These are phyloP conservation scores for Podila epicladia DNA, from an alignment of 192 early-diverging fungal species.

Conservation along the genomic window DNA sequence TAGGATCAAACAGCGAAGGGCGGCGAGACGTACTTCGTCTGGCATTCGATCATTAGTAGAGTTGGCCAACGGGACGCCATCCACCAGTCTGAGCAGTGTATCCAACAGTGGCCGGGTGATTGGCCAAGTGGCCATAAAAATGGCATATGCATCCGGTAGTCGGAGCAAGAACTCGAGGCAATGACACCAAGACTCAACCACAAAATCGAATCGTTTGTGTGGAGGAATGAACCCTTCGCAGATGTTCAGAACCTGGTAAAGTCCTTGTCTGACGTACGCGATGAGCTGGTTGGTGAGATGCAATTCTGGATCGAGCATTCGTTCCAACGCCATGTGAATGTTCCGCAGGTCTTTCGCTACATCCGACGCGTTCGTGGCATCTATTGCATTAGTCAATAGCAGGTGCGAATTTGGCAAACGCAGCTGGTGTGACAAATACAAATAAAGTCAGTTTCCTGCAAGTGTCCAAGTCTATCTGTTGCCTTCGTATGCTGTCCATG, in stretches of 20 bases:
- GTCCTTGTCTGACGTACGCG: slow-evolving; percentile 23
- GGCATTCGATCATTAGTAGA: slow-evolving; percentile 19
- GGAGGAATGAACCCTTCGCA: slow-evolving; percentile 21
- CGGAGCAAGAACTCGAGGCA: slow-evolving; percentile 31
- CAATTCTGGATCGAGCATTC: slow-evolving; percentile 30
- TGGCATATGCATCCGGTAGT: slow-evolving; percentile 31
- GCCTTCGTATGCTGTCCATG: not conserved
- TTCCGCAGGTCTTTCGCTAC: not conserved
- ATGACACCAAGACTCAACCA: slow-evolving; percentile 32
- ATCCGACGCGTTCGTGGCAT: slow-evolving; percentile 18
- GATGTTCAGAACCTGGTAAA: slow-evolving; percentile 20
- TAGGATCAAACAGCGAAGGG: slow-evolving; percentile 23
- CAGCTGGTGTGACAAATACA: slow-evolving; percentile 8
- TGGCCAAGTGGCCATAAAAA: slow-evolving; percentile 18
- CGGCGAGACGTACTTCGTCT: slow-evolving; percentile 30
- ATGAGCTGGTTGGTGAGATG: slow-evolving; percentile 27
- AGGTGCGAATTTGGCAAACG: slow-evolving; percentile 16
- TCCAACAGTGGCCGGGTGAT: slow-evolving; percentile 13
- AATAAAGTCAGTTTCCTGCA: not conserved
- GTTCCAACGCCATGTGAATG: slow-evolving; percentile 4
- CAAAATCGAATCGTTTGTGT: slow-evolving; percentile 34
- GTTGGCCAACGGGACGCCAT: slow-evolving; percentile 11
- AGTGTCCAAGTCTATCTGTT: not conserved
- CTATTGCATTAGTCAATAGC: slow-evolving; percentile 11
- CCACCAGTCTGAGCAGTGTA: slow-evolving; percentile 16